These are phyloP conservation scores for Zancudomyces culisetae DNA, from an alignment of 371 early-diverging fungal species.

Conservation along the genomic window DNA sequence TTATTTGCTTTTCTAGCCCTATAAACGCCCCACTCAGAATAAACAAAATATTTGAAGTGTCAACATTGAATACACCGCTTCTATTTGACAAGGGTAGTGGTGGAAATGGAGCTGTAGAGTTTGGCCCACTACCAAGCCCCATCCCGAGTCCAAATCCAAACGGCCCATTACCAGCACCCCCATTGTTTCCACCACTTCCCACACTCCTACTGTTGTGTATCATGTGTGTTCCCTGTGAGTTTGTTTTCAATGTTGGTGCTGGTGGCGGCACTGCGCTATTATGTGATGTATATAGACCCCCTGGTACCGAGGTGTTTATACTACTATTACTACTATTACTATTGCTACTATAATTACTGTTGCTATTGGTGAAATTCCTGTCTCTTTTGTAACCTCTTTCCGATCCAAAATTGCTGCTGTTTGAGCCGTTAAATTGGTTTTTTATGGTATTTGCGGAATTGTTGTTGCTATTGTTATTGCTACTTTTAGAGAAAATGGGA, in stretches of 20 bases:
- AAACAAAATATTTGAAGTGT: conserved; percentile 80
- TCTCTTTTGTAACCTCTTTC: not conserved
- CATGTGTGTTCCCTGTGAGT: not conserved
- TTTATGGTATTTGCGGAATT: not conserved
- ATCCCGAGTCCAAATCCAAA: conserved; percentile 8
- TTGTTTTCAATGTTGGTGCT: not conserved
- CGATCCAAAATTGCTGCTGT: not conserved
- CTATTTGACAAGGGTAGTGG: conserved; percentile 27
- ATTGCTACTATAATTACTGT: conserved; percentile 1
- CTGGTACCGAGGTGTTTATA: not conserved
- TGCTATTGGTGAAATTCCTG: not conserved
- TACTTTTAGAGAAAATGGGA: not conserved
- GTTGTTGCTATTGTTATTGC: not conserved
- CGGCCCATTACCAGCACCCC: conserved; percentile 10
- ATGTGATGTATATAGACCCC: not conserved
- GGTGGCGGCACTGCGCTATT: conserved; percentile 5
- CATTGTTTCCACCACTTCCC: conserved; percentile 17
- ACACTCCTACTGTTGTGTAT: conserved; percentile 6
- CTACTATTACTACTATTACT: not conserved
- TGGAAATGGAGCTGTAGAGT: conserved; percentile 10
- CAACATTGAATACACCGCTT: conserved; percentile 62
- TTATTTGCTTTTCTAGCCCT: conserved; percentile 64
- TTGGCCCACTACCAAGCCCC: conserved; percentile 17
- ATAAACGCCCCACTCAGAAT: conserved; percentile 80
- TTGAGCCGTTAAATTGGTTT: not conserved